Evolutionary conservation across 2,329 filamentous ascomycete species (phyloP).

Genomic region (Colletotrichum sp.): DNA sequence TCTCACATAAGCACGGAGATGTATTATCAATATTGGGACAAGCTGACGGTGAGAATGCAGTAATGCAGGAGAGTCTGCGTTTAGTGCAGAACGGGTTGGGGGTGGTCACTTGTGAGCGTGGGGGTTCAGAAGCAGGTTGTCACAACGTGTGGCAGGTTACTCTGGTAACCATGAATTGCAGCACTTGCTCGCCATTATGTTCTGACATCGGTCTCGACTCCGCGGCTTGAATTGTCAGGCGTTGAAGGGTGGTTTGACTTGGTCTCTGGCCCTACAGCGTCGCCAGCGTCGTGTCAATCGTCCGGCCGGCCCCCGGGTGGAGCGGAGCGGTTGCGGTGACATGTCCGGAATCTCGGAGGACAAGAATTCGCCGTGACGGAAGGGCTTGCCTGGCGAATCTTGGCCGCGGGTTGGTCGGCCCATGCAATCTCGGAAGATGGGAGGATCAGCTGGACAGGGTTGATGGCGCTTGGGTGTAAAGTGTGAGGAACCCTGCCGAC

Average conservation of each 20-base stretch:
- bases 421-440: background rate
- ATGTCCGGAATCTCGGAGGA: background rate
- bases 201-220: background rate
- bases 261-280: background rate
- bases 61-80: background rate
- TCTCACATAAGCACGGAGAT: slow-evolving; percentile 5
- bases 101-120: background rate
- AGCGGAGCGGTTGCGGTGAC: background rate
- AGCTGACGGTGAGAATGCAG: background rate
- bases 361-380: background rate
- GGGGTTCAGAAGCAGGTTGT: background rate
- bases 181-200: background rate
- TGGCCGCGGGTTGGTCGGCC: background rate
- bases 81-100: background rate
- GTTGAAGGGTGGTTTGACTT: background rate
- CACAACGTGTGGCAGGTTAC: rapidly evolving
- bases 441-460: slow-evolving; percentile 5
- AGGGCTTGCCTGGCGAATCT: background rate
- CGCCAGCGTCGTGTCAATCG: too few relatives aligned
- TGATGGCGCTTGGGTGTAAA: background rate
- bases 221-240: background rate
- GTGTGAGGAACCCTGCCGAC: background rate
- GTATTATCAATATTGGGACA: background rate
- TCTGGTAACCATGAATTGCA: background rate
- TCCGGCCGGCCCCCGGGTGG: background rate